Evolutionary conservation across 225 moss, liverwort and hornwort genomes (phyloP), one percentile per base, ranked within the genome.

Genomic region (Bryum argenteum): DNA sequence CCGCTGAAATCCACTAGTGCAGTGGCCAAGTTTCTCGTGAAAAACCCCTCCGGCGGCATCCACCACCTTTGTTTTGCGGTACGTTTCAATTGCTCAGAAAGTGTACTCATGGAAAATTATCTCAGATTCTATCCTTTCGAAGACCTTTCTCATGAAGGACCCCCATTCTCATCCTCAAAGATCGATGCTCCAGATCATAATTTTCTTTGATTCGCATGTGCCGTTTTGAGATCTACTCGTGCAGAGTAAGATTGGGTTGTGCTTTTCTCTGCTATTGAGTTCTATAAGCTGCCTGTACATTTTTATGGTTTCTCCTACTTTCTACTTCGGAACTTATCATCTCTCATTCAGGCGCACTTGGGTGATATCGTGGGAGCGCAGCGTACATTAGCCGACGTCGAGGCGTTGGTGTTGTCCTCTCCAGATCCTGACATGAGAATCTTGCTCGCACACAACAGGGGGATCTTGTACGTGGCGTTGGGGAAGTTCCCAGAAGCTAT

Each of bases 311-410:
- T n/a, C n/a, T n/a, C n/a, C n/a, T n/a, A n/a, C n/a, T n/a, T n/a
- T n/a, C n/a, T n/a, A n/a, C n/a, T n/a, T n/a, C n/a, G n/a, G n/a
- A n/a, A n/a, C n/a, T n/a, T n/a, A n/a, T n/a, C n/a, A n/a, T n/a
- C n/a, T n/a, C n/a, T n/a, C n/a, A n/a, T n/a, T n/a, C n/a, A 88
- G 79, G 79, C 93, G 61, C 96, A 91, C 74, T 63, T 97, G 74
- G 96, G 96, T 45, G 96, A 97, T 70, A 28, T 92, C 17, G 75
- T 75, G 69, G 96, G 96, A 72, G 93, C 96, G 23, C 87, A 89
- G 85, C 84, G 83, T 39, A 90, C 91, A 0, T 93, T 97, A 73
- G 79, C 91, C 16, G 83, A 84, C 28, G 87, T 93, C 20, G 91
- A 97, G 82, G 77, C 87, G 16, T 53, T 79, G 50, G 80, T 84